Evolutionary conservation across 202 grass and related monocot species (phyloP).

Genomic region (Musa balbisiana): DNA sequence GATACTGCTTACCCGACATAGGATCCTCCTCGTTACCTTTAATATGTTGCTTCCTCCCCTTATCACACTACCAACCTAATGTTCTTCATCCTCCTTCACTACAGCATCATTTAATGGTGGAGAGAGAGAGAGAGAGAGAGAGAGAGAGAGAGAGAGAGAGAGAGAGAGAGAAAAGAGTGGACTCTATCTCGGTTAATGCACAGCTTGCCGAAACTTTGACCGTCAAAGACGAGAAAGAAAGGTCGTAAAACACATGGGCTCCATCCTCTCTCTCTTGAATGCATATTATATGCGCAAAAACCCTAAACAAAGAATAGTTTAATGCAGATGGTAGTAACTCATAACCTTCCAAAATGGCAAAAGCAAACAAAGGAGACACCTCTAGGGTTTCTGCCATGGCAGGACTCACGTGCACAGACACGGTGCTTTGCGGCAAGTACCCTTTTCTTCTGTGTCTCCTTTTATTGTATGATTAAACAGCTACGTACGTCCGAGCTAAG

Average conservation of each 20-base stretch:
- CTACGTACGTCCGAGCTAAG: too few species aligned
- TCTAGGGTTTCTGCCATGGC: background rate
- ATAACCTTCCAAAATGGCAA: background rate
- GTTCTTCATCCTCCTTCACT: slow-evolving; percentile 4
- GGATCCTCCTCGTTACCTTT: slow-evolving; percentile 41
- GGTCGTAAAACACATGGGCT: slow-evolving; percentile 7
- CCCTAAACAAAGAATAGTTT: too few species aligned
- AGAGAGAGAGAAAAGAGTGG: slow-evolving; percentile 34
- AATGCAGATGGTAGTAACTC: background rate
- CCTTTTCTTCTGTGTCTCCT: too few species aligned
- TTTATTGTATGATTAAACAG: too few species aligned
- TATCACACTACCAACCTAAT: slow-evolving; percentile 4
- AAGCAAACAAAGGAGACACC: background rate
- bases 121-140: slow-evolving; percentile 17
- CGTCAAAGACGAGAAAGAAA: slow-evolving; percentile 34
- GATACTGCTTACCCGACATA: slow-evolving; percentile 36
- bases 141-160: slow-evolving; percentile 24
- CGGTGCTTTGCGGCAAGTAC: too few species aligned
- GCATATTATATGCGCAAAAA: background rate
- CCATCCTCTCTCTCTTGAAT: background rate
- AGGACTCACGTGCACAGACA: too few species aligned
- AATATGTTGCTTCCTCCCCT: slow-evolving; percentile 20
- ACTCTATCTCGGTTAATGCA: slow-evolving; percentile 64
- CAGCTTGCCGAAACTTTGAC: slow-evolving; percentile 63
- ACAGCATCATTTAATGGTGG: slow-evolving; percentile 27